These are phyloP conservation scores for Pulicaria dysenterica DNA, from an alignment of 129 eudicot genomes.

Conservation along the genomic window DNA sequence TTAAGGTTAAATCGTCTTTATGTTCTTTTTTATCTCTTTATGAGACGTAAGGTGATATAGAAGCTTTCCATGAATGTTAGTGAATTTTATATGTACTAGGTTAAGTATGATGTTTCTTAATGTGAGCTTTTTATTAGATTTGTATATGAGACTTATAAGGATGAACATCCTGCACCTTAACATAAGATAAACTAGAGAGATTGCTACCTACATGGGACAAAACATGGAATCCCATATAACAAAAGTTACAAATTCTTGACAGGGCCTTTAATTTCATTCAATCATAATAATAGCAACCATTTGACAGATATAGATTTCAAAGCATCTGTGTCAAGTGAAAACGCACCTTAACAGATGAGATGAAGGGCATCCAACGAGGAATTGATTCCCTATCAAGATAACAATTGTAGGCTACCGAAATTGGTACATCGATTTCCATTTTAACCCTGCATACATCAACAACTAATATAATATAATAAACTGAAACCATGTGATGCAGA, in stretches of 20 bases:
- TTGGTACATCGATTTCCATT: slow-evolving; percentile 86
- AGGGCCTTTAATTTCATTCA: no score
- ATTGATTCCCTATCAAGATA: slow-evolving; percentile 92
- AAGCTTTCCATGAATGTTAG: not conserved
- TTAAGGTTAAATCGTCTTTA: not conserved
- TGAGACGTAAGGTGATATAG: not conserved
- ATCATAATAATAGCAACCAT: not conserved
- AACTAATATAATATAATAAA: slow-evolving; percentile 8
- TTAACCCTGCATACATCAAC: slow-evolving; percentile 65
- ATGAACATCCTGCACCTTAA: not conserved
- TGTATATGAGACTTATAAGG: not conserved
- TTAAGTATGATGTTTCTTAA: not conserved
- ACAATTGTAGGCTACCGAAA: slow-evolving; percentile 79
- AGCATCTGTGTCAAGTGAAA: not conserved
- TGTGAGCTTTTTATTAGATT: not conserved
- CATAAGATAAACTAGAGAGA: not conserved
- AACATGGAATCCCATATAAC: no score
- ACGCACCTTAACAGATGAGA: slow-evolving; percentile 81
- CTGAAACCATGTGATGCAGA: not conserved
- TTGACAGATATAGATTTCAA: slow-evolving; percentile 6
- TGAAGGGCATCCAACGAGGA: slow-evolving; percentile 98
- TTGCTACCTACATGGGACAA: no score
- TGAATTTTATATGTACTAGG: not conserved
- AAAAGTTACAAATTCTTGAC: no score
- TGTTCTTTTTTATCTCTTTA: not conserved